Base-by-base conservation (phyloP, 352 stramenopile species). In the Pythium sp. region DNA sequence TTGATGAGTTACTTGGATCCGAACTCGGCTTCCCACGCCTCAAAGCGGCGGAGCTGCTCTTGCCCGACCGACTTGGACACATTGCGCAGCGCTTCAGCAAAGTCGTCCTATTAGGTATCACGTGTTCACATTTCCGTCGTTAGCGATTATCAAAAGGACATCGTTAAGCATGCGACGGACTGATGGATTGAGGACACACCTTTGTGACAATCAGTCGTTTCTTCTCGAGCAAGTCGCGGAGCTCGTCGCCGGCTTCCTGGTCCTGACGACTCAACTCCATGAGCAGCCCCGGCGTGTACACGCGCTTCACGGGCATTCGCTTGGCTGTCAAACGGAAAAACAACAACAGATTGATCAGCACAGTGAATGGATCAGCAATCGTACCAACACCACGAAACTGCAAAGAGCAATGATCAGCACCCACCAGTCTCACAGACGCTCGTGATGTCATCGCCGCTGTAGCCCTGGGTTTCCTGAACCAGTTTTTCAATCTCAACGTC, bases 381-480 rank as follows among this genome's bases (percentile, higher is more conserved):
- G 43, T 8, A 26, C 34, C 5, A 7, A 55, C 51, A 32, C 22
- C 12, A 57, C 22, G 34, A 9, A 3, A 30, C 24, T 57, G 3
- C 26, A 51, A 51, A 14, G 43, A n/a, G 22, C 47, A 22, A 36
- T 6, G 3, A 32, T 32, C 30, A 32, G 30, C 30, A 43, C 84
- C 92, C 28, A 98, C 79, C 57, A 34, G 65, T 70, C 47, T 70
- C 65, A 14, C 65, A 70, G 7, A 70, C 65, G 47, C 87, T 86
- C 5, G 82, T 87, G 36, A 98, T 86, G 68, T 98, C 92, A 14
- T 91, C 88, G 24, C 92, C 93, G 61, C 81, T 95, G 73, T 98
- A 97, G 3, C 88, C 86, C 36, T 92, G 75, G 2, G 89, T 97
- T 15, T 79, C 74, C 0, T 63, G 38, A 3, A 93, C 86, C 14